Base-by-base conservation (phyloP, 2,329 filamentous ascomycete genomes). In the Emmonsiellopsis sp. region DNA sequence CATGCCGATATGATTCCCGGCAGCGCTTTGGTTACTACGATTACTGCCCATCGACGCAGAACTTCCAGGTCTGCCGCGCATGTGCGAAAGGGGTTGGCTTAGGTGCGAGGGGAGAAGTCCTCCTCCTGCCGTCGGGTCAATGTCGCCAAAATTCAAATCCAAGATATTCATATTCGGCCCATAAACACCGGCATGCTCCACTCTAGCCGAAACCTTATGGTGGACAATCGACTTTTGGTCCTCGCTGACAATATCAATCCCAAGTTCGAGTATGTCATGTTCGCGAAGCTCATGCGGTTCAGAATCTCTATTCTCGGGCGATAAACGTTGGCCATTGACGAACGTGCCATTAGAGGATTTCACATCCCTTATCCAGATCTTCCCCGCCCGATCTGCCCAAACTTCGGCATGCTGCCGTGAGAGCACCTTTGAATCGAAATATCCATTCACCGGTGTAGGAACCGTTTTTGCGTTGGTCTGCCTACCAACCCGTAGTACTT, bases 301-400 rank as follows among this genome's bases (percentile, higher is more conserved):
- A 0, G 92, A 97, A 70, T 98, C 93, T 62, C 91, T 84, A 64
- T 96, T 98, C 69, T 98, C 93, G 52, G 84, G 88, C 2, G 93
- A 97, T 55, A 98, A 71, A 32, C 93, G 84, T 52, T 86, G 83
- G 16, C 90, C 90, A 64, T 98, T 98, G 61, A 98, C 92, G 70
- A 98, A 98, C 0, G 93, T 98, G 55, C 93, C 93, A 67, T 98
- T 98, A 41, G 93, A 98, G 0, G 93, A 97, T 72, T 97, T 98
- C 62, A 98, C 87, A 72, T 98, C 93, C 54, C 91, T 83, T 61
- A 98, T 97, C 81, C 85, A 97, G 43, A 98, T 86, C 67, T 95
- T 95, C 51, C 91, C 91, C 57, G 74, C 78, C 58, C 87, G 84
- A 52, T 88, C 85, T 11, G 93, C 90, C 83, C 90, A 97, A 38